Percentiles rank a stretch among this genome's conserved stretches.
phyloP scores from a whole-genome alignment of 768 basidiomycete genomes.

The Tulasnella sp. region DNA sequence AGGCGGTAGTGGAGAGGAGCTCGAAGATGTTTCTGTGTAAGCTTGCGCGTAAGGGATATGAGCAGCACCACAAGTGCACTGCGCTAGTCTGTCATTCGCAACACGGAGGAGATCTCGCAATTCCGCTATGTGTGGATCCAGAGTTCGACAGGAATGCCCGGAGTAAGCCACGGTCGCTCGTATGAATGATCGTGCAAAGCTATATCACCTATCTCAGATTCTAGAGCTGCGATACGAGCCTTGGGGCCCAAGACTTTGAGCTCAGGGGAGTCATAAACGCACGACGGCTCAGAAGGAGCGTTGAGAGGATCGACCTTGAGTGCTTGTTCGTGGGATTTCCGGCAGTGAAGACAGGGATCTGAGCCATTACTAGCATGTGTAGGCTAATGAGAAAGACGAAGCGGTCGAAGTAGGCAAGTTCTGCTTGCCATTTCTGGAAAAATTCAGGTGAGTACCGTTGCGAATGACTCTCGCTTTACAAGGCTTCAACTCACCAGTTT shows the following conservation, averaged over 20 bases:
- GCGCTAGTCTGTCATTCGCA: not conserved
- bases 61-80: not conserved
- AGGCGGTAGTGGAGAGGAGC: not conserved
- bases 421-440: conserved; percentile 3
- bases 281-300: not conserved
- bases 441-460: not conserved
- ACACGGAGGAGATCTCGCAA: not conserved
- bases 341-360: not conserved
- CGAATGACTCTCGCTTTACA: not conserved
- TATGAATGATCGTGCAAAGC: too few species aligned
- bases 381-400: not conserved
- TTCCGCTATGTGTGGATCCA: not conserved
- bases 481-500: not conserved
- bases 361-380: not conserved
- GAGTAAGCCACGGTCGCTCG: not conserved
- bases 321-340: not conserved
- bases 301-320: not conserved
- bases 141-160: not conserved
- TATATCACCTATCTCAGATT: not conserved
- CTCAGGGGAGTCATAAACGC: not conserved
- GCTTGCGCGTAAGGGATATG: not conserved
- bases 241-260: not conserved
- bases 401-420: not conserved
- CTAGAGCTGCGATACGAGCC: not conserved
- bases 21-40: too few species aligned